Conservation (phyloP, 2,329 filamentous ascomycete genomes). For the Aspergillus sp. region DNA sequence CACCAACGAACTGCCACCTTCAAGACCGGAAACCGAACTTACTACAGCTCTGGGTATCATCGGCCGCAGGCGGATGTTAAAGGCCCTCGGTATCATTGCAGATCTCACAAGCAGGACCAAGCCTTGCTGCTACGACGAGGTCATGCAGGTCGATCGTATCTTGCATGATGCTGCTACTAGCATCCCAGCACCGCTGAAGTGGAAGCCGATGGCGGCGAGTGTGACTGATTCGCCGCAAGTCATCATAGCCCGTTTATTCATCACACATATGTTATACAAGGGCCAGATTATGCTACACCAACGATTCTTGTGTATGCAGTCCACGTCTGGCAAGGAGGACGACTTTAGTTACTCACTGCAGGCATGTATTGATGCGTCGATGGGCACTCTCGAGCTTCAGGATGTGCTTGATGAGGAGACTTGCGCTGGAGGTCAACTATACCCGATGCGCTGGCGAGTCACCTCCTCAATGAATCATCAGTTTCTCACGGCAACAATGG, state of each 20-base stretch:
- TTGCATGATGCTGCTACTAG: constrained; percentile 22
- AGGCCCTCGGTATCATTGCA: constrained; percentile 28
- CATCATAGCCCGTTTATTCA: constrained; percentile 20
- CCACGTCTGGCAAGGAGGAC: constrained; percentile 13
- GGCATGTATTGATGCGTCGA: constrained; percentile 46
- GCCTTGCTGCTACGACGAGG: constrained; percentile 25
- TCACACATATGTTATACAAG: constrained; percentile 21
- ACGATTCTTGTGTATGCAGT: constrained; percentile 10
- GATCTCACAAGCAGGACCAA: constrained; percentile 28
- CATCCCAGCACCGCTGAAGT: constrained; percentile 12
- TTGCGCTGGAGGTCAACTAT: constrained; percentile 52
- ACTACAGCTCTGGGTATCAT: constrained; percentile 42
- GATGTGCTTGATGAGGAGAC: constrained; percentile 49
- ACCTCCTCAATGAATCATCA: constrained; percentile 58
- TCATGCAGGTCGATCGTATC: constrained; percentile 26
- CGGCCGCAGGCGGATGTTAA: constrained; percentile 30
- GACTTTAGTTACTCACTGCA: constrained; percentile 39
- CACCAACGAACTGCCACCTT: constrained; percentile 48
- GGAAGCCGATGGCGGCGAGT: constrained; percentile 15
- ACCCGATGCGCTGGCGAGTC: constrained; percentile 55
- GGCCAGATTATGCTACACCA: constrained; percentile 22
- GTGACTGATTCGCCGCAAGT: constrained; percentile 21
- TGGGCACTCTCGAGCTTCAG: constrained; percentile 48
- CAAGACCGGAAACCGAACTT: constrained; percentile 52
- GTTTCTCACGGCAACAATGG: constrained; percentile 58